phyloP scores from a whole-genome alignment of 2,329 filamentous ascomycete genomes.

The Fragosphaeria purpurea region DNA sequence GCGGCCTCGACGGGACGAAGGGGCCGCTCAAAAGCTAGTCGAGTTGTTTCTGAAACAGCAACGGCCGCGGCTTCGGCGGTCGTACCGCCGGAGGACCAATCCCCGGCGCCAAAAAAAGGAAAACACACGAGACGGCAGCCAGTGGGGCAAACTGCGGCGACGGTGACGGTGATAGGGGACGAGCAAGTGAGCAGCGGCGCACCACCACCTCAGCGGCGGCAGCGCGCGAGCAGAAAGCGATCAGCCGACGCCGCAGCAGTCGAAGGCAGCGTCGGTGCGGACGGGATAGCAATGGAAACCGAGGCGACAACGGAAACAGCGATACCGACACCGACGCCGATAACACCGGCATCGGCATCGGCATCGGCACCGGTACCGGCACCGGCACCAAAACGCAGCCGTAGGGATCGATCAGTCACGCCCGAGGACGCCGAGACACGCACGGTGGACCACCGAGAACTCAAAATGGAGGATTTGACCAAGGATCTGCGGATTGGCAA shows the following conservation, averaged over 20 bases:
- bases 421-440: conserved; percentile 54
- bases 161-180: background rate
- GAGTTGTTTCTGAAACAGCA: background rate
- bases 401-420: conserved; percentile 39
- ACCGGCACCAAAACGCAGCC: conserved; percentile 16
- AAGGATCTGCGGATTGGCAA: conserved; percentile 62
- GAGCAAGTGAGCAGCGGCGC: background rate
- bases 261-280: no score
- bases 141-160: background rate
- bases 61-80: background rate
- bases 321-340: background rate
- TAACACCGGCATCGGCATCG: background rate
- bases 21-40: conserved; percentile 1
- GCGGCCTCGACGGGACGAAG: background rate
- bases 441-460: conserved; percentile 53
- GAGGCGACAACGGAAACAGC: background rate
- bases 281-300: no score
- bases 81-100: no score
- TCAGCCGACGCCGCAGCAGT: background rate
- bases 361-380: background rate
- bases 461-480: conserved; percentile 65
- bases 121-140: conserved; percentile 7
- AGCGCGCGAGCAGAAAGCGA: background rate
- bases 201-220: background rate
- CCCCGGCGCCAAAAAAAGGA: conserved; percentile 3